Conservation (phyloP, 352 stramenopile species). For the Pseudoperonospora humuli region DNA sequence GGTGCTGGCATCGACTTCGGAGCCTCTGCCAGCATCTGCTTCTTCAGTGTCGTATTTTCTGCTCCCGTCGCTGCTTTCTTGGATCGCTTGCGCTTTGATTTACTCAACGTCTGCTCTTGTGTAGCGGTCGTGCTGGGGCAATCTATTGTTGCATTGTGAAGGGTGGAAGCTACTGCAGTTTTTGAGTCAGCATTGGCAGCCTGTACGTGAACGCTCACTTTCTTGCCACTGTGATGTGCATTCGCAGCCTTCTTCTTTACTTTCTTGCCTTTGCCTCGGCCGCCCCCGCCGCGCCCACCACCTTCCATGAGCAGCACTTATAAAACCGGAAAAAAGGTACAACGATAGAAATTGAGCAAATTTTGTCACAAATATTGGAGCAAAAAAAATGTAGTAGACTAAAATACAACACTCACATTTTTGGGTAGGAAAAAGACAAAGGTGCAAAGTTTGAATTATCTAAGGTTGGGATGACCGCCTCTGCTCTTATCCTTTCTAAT, state of each 20-base stretch:
- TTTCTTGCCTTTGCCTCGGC: constrained; percentile 28
- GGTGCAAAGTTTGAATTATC: too few relatives aligned
- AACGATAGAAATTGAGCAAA: too few relatives aligned
- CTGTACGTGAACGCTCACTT: constrained; percentile 9
- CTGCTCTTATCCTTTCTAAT: too few relatives aligned
- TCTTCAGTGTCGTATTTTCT: constrained; percentile 7
- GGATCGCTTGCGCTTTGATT: constrained; percentile 24
- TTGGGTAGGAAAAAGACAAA: too few relatives aligned
- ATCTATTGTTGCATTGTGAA: not conserved
- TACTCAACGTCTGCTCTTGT: constrained; percentile 14
- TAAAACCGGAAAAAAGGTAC: not conserved
- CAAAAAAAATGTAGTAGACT: too few relatives aligned
- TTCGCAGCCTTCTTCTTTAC: constrained; percentile 11
- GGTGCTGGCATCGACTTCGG: not conserved
- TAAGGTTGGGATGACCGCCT: too few relatives aligned
- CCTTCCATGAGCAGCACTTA: constrained; percentile 7
- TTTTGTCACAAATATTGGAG: too few relatives aligned
- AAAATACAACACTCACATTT: too few relatives aligned
- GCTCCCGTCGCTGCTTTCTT: constrained; percentile 4
- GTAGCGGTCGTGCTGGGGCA: not conserved
- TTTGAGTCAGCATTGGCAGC: constrained; percentile 2
- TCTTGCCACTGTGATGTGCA: constrained; percentile 12
- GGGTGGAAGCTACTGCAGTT: not conserved
- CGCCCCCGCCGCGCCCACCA: constrained; percentile 11
- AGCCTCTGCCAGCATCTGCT: constrained; percentile 4